Base-by-base conservation (phyloP, 768 basidiomycete genomes). In the Russula earlei region DNA sequence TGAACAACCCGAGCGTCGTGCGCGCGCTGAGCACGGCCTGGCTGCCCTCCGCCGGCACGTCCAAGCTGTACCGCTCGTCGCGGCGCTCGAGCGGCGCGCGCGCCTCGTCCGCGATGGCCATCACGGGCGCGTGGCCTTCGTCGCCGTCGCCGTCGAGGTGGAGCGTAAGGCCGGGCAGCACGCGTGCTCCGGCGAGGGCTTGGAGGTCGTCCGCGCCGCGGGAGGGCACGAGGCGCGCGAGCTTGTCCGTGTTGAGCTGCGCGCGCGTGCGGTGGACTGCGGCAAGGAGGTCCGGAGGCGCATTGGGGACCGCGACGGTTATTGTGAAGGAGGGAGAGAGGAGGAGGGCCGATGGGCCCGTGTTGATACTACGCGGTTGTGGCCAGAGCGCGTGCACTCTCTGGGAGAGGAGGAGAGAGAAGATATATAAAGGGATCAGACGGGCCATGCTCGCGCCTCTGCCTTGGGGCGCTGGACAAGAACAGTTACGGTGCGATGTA, bases 241-340 rank as follows among this genome's bases (percentile, higher is more conserved):
- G 77, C 62, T 80, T 77, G 67, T 87, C 86, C 5, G 69, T 74
- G 31, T 15, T 20, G 10, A 62, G 34, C 2, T 44, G 72, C 2
- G 52, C 38, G 56, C 72, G 74, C 0, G 83, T 78, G 41, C 77
- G 77, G 8, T 66, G 44, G 25, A 81, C 74, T 40, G 85, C 85
- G n/a, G 75, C 77, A 20, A 72, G 55, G 42, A 88, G 72, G 66
- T 88, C 85, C 19, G 67, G 59, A 0, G 84, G 82, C 1, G 78
- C 67, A 43, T 72, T 67, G 22, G 67, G 56, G 34, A 80, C 64
- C n/a, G 68, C 60, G 59, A 79, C 54, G 9, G 69, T 64, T 66
- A 87, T 83, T 54, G 68, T 64, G 64, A 88, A 87, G 27, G 63
- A 54, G 0, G 72, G 61, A 0, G 79, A 71, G 45, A 87, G 77